Evolutionary conservation across 106 monocot genomes (phyloP), one percentile per base, ranked within the genome.

Genomic region (Dioscorea alata): DNA sequence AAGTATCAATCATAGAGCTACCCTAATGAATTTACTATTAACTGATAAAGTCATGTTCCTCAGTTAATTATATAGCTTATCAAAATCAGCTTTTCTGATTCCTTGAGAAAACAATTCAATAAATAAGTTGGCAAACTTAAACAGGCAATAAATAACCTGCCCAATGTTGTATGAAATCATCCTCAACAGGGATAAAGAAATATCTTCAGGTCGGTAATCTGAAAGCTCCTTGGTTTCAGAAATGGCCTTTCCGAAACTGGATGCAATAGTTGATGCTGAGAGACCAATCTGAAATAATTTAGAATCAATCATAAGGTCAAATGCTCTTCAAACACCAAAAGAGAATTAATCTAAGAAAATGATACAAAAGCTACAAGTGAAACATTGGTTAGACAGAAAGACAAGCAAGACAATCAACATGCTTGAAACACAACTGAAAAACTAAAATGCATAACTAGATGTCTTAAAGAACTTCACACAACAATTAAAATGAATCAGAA

Each of bases 141-240:
- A 0, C 42, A 42, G 42, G 22, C 8, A 9, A 59, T 10, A 33
- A 71, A 67, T 51, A 61, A 99, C 97, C 88, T 99, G 97, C 16
- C 97, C 97, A 79, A 99, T 99, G 69, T 99, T 99, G 64, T 99
- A 99, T 67, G 97, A 99, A 59, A 99, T 93, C 97, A 99, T 99
- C 66, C 97, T 74, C 73, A 99, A 71, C 5, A 99, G 90, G 18
- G 97, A 99, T 19, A 99, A 82, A 57, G 97, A 99, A 71, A 99
- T 99, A 81, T 99, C 97, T 75, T 99, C 92, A 61, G 87, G 85
- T 57, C 97, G 75, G 58, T 90, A 99, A 69, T 93, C 92, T 31
- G 87, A 87, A 19, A 99, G 85, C 35, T 99, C 97, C 68, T 90
- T 88, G 21, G 79, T 75, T 75, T 81, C 89, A 62, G 97, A 84